A percentile compares a stretch with the other conserved stretches of the same genome.
Evolutionary conservation across 2,329 filamentous ascomycete species (phyloP).

Genomic region (Trichoderma oligosporum): DNA sequence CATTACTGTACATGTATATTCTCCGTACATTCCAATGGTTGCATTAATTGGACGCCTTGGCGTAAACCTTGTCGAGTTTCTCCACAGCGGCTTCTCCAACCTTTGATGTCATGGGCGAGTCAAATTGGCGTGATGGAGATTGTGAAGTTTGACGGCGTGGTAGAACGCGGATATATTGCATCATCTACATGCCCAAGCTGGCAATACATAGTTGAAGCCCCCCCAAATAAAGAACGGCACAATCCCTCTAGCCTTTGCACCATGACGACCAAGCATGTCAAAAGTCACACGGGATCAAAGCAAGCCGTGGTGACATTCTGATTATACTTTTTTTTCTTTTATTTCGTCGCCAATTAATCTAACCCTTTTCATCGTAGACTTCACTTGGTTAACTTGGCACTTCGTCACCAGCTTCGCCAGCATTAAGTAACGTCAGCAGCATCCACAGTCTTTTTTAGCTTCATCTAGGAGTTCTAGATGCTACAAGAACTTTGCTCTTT

Average conservation of each 20-base stretch:
- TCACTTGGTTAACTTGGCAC: not conserved
- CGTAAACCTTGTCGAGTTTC: slow-evolving; percentile 10
- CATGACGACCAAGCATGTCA: too few relatives aligned
- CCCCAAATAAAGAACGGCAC: too few relatives aligned
- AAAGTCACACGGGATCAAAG: too few relatives aligned
- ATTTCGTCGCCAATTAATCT: not conserved
- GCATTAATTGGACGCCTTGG: not conserved
- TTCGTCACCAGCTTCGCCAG: not conserved
- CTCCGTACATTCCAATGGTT: too few relatives aligned
- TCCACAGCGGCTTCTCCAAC: slow-evolving; percentile 1
- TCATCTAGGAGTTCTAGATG: not conserved
- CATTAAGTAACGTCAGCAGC: slow-evolving; percentile 17
- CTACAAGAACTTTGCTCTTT: too few relatives aligned
- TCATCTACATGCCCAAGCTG: not conserved
- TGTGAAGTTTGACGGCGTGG: not conserved
- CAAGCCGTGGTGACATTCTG: not conserved
- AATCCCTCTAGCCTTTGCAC: too few relatives aligned
- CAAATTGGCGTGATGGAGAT: not conserved
- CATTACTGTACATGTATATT: too few relatives aligned
- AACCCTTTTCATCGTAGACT: not conserved
- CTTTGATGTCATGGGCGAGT: slow-evolving; percentile 19
- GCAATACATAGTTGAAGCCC: not conserved
- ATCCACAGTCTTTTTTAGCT: slow-evolving; percentile 12
- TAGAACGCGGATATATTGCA: not conserved
- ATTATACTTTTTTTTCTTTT: not conserved